These are phyloP conservation scores for Tuber brumale DNA, from an alignment of 495 filamentous ascomycete species.

Conservation along the genomic window DNA sequence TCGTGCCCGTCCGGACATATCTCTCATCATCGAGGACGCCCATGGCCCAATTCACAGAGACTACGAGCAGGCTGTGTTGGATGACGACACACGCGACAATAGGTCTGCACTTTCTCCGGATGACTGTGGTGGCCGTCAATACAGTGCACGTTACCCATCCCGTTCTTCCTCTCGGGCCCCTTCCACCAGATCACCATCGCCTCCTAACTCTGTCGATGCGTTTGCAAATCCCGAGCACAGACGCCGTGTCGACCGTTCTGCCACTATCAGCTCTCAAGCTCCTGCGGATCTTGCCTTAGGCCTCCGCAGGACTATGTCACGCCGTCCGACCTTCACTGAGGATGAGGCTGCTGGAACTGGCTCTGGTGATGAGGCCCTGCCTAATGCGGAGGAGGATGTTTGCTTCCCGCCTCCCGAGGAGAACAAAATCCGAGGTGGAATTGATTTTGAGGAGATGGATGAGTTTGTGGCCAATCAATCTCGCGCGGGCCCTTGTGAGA, in stretches of 20 bases:
- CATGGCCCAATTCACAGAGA: conserved; percentile 55
- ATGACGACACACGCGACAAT: conserved; percentile 61
- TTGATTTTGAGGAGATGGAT: conserved; percentile 43
- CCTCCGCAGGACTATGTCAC: conserved; percentile 42
- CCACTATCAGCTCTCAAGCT: conserved; percentile 34
- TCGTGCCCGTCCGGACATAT: conserved; percentile 39
- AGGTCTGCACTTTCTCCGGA: conserved; percentile 46
- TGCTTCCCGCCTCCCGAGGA: conserved; percentile 63
- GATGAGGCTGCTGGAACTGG: conserved; percentile 35
- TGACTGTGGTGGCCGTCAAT: conserved; percentile 40
- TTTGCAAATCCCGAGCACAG: conserved; percentile 70
- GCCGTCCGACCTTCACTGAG: conserved; percentile 48
- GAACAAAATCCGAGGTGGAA: conserved; percentile 30
- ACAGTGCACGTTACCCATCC: conserved; percentile 44
- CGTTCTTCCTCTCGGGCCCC: conserved; percentile 50
- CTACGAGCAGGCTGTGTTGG: conserved; percentile 76
- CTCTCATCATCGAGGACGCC: conserved; percentile 44
- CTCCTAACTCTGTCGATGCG: conserved; percentile 94
- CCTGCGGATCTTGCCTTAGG: conserved; percentile 50
- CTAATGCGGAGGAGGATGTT: conserved; percentile 72
- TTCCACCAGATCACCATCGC: conserved; percentile 60
- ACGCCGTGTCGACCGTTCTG: conserved; percentile 53
- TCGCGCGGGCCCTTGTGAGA: conserved; percentile 54
- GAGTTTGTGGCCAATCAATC: conserved; percentile 51
- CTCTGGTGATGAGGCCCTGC: conserved; percentile 24